Evolutionary conservation across 108 stramenopile species (phyloP).

Genomic region (Chaetoceros muelleri): DNA sequence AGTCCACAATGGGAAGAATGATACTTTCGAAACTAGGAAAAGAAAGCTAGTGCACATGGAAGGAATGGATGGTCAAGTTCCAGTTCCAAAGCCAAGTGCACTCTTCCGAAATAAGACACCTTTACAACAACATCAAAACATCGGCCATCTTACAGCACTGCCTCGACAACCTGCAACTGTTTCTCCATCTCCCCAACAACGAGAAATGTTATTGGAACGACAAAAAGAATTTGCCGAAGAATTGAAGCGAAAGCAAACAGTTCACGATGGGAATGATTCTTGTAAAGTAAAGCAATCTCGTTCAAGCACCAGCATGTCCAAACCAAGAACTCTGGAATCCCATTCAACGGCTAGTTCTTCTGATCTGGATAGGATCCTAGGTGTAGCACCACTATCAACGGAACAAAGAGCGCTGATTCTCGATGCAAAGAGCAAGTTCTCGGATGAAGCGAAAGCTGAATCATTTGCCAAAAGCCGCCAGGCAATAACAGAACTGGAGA

Average conservation of each 20-base stretch:
- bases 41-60: slow-evolving; percentile 19
- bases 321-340: background rate
- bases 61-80: slow-evolving; percentile 54
- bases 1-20: background rate
- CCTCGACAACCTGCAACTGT: slow-evolving; percentile 5
- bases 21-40: too few species aligned
- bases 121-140: background rate
- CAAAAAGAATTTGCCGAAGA: slow-evolving; percentile 19
- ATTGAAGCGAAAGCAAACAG: slow-evolving; percentile 5
- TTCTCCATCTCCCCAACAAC: slow-evolving; percentile 1
- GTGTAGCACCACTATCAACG: background rate
- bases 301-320: background rate
- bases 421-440: slow-evolving; percentile 59
- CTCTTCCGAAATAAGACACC: slow-evolving; percentile 12
- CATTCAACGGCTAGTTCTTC: background rate
- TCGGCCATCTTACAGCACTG: slow-evolving; percentile 5
- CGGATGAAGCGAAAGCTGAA: slow-evolving; percentile 49
- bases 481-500: slow-evolving; percentile 48
- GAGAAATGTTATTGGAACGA: slow-evolving; percentile 20
- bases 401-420: slow-evolving; percentile 6
- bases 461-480: slow-evolving; percentile 52
- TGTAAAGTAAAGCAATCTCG: background rate
- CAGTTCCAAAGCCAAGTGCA: slow-evolving; percentile 46
- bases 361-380: background rate
- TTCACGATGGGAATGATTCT: too few species aligned